Evolutionary conservation across 2,329 filamentous ascomycete genomes (phyloP).

Genomic region (Verticillium alfalfae): DNA sequence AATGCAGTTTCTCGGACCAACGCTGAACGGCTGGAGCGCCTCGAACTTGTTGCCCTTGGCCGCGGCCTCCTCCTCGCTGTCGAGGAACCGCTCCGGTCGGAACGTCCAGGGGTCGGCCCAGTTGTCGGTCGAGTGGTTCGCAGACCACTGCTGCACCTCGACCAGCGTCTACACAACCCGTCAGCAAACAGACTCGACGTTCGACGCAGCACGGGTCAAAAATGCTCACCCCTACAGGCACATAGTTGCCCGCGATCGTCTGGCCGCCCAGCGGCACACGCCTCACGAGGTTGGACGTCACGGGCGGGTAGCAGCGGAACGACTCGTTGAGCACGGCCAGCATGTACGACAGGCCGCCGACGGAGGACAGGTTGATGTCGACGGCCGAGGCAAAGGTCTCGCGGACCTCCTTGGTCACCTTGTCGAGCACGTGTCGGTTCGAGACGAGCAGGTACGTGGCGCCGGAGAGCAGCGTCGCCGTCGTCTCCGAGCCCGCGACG

Average conservation of each 20-base stretch:
- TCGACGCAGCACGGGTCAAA: not conserved
- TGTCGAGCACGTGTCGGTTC: conserved; percentile 21
- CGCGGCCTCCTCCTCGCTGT: conserved; percentile 2
- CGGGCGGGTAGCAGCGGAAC: conserved; percentile 28
- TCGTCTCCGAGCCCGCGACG: conserved; percentile 37
- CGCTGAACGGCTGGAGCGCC: conserved; percentile 39
- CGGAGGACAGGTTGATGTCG: conserved; percentile 29
- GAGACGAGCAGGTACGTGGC: conserved; percentile 30
- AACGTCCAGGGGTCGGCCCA: conserved; percentile 39
- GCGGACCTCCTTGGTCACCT: conserved; percentile 31
- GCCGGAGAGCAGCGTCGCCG: conserved; percentile 34
- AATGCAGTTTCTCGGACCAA: conserved; percentile 44
- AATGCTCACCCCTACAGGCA: conserved; percentile 27
- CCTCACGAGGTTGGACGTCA: conserved; percentile 15
- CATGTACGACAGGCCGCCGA: conserved; percentile 28
- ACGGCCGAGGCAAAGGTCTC: conserved; percentile 23
- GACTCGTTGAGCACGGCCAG: conserved; percentile 33
- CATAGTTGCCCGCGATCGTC: conserved; percentile 18
- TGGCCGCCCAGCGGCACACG: conserved; percentile 22
- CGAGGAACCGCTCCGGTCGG: conserved; percentile 38
- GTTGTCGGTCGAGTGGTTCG: conserved; percentile 15
- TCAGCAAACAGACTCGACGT: not conserved
- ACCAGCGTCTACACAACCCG: conserved; percentile 1
- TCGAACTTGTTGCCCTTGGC: conserved; percentile 30
- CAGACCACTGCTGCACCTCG: conserved; percentile 7